A percentile compares a stretch with the other conserved stretches of the same genome.
phyloP scores from a whole-genome alignment of 208 protist species.

The Acanthamoeba triangularis region DNA sequence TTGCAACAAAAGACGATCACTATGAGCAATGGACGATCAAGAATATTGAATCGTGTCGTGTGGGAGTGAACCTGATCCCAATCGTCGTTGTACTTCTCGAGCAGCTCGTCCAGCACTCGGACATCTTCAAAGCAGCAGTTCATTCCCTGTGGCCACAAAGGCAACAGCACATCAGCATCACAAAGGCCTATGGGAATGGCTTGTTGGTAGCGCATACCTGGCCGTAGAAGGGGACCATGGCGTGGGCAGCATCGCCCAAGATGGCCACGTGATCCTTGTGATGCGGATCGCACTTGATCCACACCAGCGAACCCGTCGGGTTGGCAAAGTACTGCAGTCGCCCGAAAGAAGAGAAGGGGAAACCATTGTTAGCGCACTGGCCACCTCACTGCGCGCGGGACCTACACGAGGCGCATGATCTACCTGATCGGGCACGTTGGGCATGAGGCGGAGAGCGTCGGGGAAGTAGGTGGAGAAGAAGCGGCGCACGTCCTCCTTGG shows the following conservation, averaged over 20 bases:
- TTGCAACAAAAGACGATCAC: background rate
- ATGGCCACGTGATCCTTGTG: slow-evolving; percentile 12
- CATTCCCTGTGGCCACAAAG: slow-evolving; percentile 80
- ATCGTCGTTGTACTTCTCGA: slow-evolving; percentile 64
- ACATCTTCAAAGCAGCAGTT: slow-evolving; percentile 85
- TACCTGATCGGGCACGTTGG: slow-evolving; percentile 55
- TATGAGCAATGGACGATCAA: background rate
- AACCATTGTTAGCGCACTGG: background rate
- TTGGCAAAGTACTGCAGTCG: slow-evolving; percentile 75
- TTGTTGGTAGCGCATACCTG: background rate
- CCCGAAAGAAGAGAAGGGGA: background rate
- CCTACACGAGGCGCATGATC: background rate
- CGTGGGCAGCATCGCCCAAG: slow-evolving; percentile 83
- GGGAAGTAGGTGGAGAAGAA: slow-evolving; percentile 82
- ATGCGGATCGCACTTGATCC: slow-evolving; percentile 80
- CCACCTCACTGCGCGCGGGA: no score
- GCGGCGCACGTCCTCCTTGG: slow-evolving; percentile 46
- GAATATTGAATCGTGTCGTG: no score
- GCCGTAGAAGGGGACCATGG: slow-evolving; percentile 88
- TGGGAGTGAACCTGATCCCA: background rate
- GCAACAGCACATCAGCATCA: no score
- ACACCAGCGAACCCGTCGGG: slow-evolving; percentile 81
- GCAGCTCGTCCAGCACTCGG: slow-evolving; percentile 73
- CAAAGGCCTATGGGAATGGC: no score
- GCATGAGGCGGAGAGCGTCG: slow-evolving; percentile 79